A percentile compares a stretch with the other conserved stretches of the same genome.
phyloP scores from a whole-genome alignment of 805 yeast genomes.

The Zygoascus flipseniorum region DNA sequence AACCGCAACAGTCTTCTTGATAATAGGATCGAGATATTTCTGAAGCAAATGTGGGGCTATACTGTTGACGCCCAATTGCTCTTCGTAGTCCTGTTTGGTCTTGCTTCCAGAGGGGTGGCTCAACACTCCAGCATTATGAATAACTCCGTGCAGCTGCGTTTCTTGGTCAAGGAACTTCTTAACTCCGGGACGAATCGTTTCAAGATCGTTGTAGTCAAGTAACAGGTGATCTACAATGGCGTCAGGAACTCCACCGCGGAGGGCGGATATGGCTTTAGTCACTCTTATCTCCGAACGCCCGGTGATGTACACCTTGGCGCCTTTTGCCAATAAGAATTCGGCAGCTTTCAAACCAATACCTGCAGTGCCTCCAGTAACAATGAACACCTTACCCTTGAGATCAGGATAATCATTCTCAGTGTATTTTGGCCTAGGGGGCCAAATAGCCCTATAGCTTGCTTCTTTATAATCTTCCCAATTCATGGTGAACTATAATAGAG shows the following conservation, averaged over 20 bases:
- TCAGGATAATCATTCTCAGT: constrained; percentile 28
- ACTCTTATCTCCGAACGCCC: constrained; percentile 23
- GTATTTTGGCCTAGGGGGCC: constrained; percentile 8
- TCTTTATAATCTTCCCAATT: not conserved
- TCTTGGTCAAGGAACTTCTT: constrained; percentile 24
- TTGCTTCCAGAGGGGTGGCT: constrained; percentile 25
- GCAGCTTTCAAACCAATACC: constrained; percentile 26
- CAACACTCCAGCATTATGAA: constrained; percentile 42
- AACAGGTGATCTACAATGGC: not conserved
- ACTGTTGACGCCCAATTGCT: constrained; percentile 40
- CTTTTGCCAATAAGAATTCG: constrained; percentile 26
- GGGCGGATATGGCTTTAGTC: not conserved
- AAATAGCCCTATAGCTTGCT: not conserved
- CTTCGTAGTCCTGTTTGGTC: not conserved
- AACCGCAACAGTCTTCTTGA: constrained; percentile 27
- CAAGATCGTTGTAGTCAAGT: constrained; percentile 31
- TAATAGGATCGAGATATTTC: constrained; percentile 27
- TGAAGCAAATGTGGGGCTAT: not conserved
- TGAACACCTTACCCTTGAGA: constrained; percentile 12
- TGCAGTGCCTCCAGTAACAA: constrained; percentile 20
- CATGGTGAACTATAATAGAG: too few species aligned
- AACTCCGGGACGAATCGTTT: constrained; percentile 34
- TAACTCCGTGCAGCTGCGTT: constrained; percentile 28
- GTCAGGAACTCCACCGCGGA: not conserved
- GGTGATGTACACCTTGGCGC: constrained; percentile 32